Base-by-base conservation (phyloP, 2,329 filamentous ascomycete species). In the Fusarium piperis region DNA sequence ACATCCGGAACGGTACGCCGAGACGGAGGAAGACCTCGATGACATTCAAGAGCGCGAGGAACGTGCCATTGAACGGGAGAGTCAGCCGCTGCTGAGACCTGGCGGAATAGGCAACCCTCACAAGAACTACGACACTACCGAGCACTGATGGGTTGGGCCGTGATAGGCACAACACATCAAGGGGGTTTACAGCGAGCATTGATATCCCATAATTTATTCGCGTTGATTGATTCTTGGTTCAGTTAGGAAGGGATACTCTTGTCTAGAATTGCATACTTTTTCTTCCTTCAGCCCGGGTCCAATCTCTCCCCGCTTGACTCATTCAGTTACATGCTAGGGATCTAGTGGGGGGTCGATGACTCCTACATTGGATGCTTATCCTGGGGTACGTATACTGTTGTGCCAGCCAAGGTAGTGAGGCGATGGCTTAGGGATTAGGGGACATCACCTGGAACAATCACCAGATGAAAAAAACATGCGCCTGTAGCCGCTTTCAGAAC, bases 11-110 rank as follows among this genome's bases (percentile, higher is more conserved):
- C 82, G 82, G 65, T 87, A 88, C 59, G 85, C 85, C 33, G 82
- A 85, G 56, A 86, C 83, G 4, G 84, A 86, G 36, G 85, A 87
- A 63, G 85, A 88, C 64, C 79, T 87, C 67, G 84, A 86, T 56
- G 81, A 84, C 36, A 84, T 87, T 38, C 78, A 84, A 65, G 85
- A 87, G 65, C 83, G 85, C 20, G 86, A 88, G 70, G 86, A 87
- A 61, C 79, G 83, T 46, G 85, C 86, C 16, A 85, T 86, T 32
- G 84, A 82, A 15, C 77, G 83, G 38, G 86, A 88, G 76, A 87
- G 83, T 39, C 83, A 86, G 67, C 86, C 86, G 6, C 77, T 88
- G 44, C 78, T 88, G 46, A 83, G 80, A 39, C 85, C 85, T 0
- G 86, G 85, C 6, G 85, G 85, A 48, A 87, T 86, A 39, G 85